A percentile compares a stretch with the other conserved stretches of the same genome.
phyloP scores from a whole-genome alignment of 2,329 filamentous ascomycete genomes.

The Capronia epimyces region DNA sequence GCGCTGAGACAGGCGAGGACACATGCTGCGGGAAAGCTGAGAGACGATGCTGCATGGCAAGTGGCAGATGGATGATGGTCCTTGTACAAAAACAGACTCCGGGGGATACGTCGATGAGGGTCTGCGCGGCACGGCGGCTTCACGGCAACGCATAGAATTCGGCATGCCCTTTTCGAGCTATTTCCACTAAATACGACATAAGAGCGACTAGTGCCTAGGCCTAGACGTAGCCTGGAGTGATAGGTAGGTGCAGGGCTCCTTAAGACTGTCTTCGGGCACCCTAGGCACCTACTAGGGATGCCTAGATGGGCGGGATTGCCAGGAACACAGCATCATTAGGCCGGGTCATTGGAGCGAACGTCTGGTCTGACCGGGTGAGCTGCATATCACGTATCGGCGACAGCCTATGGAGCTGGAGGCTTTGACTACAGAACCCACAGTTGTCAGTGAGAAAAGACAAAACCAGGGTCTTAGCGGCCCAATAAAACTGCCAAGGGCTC shows the following conservation, averaged over 20 bases:
- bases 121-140: constrained; percentile 13
- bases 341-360: constrained; percentile 8
- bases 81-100: constrained; percentile 8
- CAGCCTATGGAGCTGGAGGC: not conserved
- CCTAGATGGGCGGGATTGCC: constrained; percentile 11
- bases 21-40: constrained; percentile 7
- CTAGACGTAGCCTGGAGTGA: too few species aligned
- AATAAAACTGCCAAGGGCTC: not conserved
- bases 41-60: constrained; percentile 1
- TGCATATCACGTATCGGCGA: not conserved
- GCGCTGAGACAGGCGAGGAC: constrained; percentile 19
- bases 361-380: not conserved
- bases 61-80: not conserved
- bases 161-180: constrained; percentile 14
- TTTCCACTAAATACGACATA: not conserved
- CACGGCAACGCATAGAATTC: constrained; percentile 16
- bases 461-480: too few species aligned
- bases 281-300: not conserved
- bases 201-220: too few species aligned
- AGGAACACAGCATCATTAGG: constrained; percentile 12
- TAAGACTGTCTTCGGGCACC: too few species aligned
- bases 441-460: too few species aligned
- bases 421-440: too few species aligned
- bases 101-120: constrained; percentile 7
- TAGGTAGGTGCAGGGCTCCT: too few species aligned